phyloP scores from a whole-genome alignment of 2,329 filamentous ascomycete genomes.

The Cladosporium velox region DNA sequence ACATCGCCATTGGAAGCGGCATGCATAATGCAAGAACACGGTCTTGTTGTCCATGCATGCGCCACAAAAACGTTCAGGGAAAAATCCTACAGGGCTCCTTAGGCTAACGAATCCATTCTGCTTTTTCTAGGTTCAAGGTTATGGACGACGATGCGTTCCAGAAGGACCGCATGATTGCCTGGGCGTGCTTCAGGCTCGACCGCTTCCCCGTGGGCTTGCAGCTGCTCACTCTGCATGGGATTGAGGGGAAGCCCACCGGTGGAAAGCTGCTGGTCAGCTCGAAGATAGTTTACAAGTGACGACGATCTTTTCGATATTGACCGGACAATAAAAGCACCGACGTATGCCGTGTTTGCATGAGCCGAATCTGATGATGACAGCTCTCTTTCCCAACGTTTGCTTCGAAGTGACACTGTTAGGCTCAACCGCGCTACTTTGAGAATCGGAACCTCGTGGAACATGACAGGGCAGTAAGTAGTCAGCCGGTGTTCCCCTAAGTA shows the following conservation, averaged over 20 bases:
- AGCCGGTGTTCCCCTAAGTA: background rate
- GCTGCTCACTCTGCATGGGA: constrained; percentile 72
- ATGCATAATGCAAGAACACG: constrained; percentile 6
- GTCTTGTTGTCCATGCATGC: background rate
- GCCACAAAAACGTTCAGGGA: background rate
- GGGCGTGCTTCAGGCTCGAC: constrained; percentile 86
- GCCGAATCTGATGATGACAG: background rate
- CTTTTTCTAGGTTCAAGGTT: constrained; percentile 67
- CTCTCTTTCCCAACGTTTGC: background rate
- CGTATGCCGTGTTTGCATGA: background rate
- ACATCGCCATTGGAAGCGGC: background rate
- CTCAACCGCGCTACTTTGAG: background rate
- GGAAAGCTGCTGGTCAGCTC: constrained; percentile 69
- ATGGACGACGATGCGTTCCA: constrained; percentile 80
- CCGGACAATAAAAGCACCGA: background rate
- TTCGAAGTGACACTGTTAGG: background rate
- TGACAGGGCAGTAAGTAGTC: background rate
- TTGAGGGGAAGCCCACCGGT: constrained; percentile 59
- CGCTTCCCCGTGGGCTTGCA: constrained; percentile 73
- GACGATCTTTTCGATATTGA: background rate
- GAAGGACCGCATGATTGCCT: constrained; percentile 74
- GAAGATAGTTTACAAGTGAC: constrained; percentile 18
- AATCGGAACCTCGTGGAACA: background rate
- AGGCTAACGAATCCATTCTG: background rate
- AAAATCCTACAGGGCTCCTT: constrained; percentile 1